Conservation (phyloP, 495 filamentous ascomycete species). For the Oidiodendron maius region DNA sequence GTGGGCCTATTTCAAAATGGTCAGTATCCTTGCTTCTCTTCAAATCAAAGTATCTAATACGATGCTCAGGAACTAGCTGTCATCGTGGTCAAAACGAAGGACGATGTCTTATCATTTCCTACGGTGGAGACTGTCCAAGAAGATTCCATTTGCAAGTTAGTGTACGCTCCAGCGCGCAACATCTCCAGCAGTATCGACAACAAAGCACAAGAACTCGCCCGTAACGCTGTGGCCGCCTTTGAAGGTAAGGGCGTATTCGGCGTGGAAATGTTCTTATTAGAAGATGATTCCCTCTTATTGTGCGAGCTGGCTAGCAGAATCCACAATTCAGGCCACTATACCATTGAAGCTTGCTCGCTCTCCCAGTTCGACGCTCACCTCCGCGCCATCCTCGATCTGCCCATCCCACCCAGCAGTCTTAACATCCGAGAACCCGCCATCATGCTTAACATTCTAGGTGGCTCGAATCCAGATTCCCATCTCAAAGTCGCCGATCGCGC, state of each 20-base stretch:
- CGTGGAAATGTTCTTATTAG: constrained; percentile 92
- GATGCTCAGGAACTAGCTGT: constrained; percentile 72
- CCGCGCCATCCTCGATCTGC: constrained; percentile 71
- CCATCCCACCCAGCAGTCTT: constrained; percentile 53
- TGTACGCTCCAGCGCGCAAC: constrained; percentile 75
- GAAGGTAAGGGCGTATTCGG: constrained; percentile 91
- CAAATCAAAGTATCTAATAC: too few relatives aligned
- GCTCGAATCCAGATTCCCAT: constrained; percentile 63
- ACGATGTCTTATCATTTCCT: constrained; percentile 73
- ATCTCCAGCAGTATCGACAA: constrained; percentile 55
- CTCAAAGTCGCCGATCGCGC: constrained; percentile 58
- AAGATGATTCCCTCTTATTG: constrained; percentile 52
- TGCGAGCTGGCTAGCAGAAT: constrained; percentile 95
- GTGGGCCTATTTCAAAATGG: constrained; percentile 71
- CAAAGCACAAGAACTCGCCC: constrained; percentile 69
- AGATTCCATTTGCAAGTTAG: constrained; percentile 91
- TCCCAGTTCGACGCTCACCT: constrained; percentile 93
- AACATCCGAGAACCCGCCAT: constrained; percentile 53
- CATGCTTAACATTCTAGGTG: constrained; percentile 97
- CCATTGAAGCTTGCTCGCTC: constrained; percentile 83
- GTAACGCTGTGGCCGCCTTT: constrained; percentile 70
- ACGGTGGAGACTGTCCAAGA: constrained; percentile 93
- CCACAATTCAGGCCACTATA: constrained; percentile 97
- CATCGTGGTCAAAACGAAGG: constrained; percentile 89
- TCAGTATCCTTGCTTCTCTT: too few relatives aligned